Evolutionary conservation across 805 yeast genomes (phyloP), one percentile per base, ranked within the genome.

Genomic region (Brettanomyces custersianus): DNA sequence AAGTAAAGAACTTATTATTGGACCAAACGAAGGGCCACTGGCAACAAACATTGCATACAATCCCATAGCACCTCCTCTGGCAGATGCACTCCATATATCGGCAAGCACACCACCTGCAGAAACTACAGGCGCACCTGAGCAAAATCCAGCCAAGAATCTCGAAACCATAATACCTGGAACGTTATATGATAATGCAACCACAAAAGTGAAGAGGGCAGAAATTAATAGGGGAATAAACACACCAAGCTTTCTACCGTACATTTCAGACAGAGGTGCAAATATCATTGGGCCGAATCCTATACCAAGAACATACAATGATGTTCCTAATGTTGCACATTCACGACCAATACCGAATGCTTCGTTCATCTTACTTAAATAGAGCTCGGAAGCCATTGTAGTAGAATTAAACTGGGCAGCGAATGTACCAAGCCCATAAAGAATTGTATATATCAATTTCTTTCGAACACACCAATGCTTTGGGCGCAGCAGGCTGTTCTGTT

Each of bases 11-110:
- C 77, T 60, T 4, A 77, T 62, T 3, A 77, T 54, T 0, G 88
- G 88, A 0, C 86, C 86, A 19, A 79, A 51, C 0, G 79, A 67
- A 2, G 94, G 88, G 2, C 92, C 94, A 30, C 72, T 52, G 35
- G 77, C 68, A 37, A 59, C 75, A 54, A 70, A 67, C 45, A 51
- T 62, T 41, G 71, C 62, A 42, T 68, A 78, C 43, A 54, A 59
- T n/a, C 54, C 72, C 38, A 65, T 63, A 29, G 78, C 77, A 36
- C 57, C 54, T 21, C 80, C 84, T 49, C 84, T 62, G 10, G 55
- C 51, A 21, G 61, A 54, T 3, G 76, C 70, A 10, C 54, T 46
- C 56, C 66, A 77, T 29, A 75, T 52, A 49, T 77, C 84, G 3
- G 80, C 75, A 52, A 73, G 54, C 13, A 65, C 66, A 19, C 80